Conservation (phyloP, 2,329 filamentous ascomycete species). For the Colletotrichum falcatum region DNA sequence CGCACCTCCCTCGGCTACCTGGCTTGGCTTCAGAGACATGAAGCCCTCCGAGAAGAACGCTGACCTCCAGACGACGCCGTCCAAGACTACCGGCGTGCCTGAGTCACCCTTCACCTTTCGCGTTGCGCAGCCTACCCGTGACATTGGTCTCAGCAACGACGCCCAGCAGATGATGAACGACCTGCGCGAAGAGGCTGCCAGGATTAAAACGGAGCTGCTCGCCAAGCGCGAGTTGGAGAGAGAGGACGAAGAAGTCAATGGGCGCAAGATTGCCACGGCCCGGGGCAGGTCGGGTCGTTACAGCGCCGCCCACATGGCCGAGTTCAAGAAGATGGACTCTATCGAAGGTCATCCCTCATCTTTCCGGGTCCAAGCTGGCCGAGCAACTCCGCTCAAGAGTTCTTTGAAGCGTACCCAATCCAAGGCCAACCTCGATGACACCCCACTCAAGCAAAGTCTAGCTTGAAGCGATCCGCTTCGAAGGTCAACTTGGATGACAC, state of each 20-base stretch:
- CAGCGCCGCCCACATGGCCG: conserved; percentile 85
- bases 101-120: conserved; percentile 76
- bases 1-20: conserved; percentile 81
- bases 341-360: conserved; percentile 88
- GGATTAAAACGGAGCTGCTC: conserved; percentile 45
- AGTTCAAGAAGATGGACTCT: conserved; percentile 98
- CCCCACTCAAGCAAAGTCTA: conserved; percentile 50
- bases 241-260: conserved; percentile 55
- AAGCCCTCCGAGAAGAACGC: conserved; percentile 62
- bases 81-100: conserved; percentile 64
- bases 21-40: conserved; percentile 85
- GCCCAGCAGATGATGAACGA: conserved; percentile 73
- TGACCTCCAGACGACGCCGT: conserved; percentile 70
- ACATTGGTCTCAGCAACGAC: conserved; percentile 69
- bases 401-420: conserved; percentile 56
- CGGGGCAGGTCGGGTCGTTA: conserved; percentile 84
- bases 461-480: conserved; percentile 50
- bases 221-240: conserved; percentile 69
- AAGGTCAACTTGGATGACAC: conserved; percentile 50
- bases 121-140: conserved; percentile 62
- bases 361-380: conserved; percentile 71
- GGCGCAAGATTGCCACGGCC: conserved; percentile 81
- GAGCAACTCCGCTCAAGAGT: conserved; percentile 61
- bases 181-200: conserved; percentile 65
- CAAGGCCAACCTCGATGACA: conserved; percentile 57